Base-by-base conservation (phyloP, 345 rosid genomes). In the Pugionium dolabratum region DNA sequence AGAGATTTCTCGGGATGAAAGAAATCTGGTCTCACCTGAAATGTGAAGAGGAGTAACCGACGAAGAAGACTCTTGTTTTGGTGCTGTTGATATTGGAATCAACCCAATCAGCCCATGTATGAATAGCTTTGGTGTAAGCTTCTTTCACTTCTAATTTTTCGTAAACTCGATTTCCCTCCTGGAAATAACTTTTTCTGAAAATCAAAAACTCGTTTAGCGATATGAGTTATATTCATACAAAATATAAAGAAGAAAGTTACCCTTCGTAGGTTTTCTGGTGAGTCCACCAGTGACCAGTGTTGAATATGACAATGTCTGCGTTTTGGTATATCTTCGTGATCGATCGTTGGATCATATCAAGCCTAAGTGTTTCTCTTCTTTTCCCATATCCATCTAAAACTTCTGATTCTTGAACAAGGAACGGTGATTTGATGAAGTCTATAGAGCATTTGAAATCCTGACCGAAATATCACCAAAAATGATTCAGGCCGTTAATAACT, bases 21-120 rank as follows among this genome's bases (percentile, higher is more conserved):
- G 39, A 26, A 37, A 70, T 2, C 1, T 31, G 11, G 9, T 1
- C 1, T 48, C 3, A 82, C 90, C 85, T 84, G 77, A 82, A 89
- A 69, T 86, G 93, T 6, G 90, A 85, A 75, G 96, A 83, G n/a
- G 96, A 85, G 83, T 83, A 89, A 40, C 96, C 93, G 0, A 83
- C 59, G 39, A 89, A 89, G 81, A 86, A 82, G 67, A 89, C 85
- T 53, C 82, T 78, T 1, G 87, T 83, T 40, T 64, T 79, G 28
- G 75, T 80, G 7, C 66, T 72, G 79, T 89, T 77, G 59, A 86
- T 70, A 64, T 73, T 83, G 5, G 82, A 49, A 78, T 89, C 96
- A 66, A 82, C 81, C 93, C 92, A 86, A 58, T 77, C 56, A 44
- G 89, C 90, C 96, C 90, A 89, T n/a, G 93, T 89, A 44, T 29